These are phyloP conservation scores for Fraxinus sp. DNA, from an alignment of 305 asterid genomes.

Conservation along the genomic window DNA sequence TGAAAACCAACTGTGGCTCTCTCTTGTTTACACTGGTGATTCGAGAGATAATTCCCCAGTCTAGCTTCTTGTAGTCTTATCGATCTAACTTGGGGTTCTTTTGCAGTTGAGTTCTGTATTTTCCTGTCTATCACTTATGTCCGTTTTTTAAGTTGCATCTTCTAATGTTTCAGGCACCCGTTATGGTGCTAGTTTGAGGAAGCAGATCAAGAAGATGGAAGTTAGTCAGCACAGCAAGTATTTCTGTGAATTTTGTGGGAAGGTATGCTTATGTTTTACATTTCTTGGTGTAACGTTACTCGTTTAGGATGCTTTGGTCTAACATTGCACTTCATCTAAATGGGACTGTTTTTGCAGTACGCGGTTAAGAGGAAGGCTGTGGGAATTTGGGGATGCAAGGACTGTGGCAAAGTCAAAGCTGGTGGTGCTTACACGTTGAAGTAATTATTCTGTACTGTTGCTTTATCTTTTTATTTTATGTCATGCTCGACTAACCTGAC, in stretches of 20 bases:
- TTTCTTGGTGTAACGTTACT: background rate
- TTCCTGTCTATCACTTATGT: background rate
- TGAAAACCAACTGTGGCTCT: background rate
- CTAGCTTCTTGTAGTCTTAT: background rate
- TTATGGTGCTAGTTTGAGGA: slow-evolving; percentile 85
- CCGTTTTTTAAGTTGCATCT: background rate
- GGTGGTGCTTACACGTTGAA: slow-evolving; percentile 88
- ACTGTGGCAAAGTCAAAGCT: slow-evolving; percentile 85
- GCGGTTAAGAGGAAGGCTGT: slow-evolving; percentile 88
- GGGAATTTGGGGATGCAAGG: slow-evolving; percentile 91
- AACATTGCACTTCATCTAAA: background rate
- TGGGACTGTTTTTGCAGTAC: slow-evolving; percentile 35
- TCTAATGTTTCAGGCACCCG: slow-evolving; percentile 55
- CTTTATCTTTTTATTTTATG: background rate
- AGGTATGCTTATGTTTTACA: slow-evolving; percentile 40
- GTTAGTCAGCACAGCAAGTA: slow-evolving; percentile 87
- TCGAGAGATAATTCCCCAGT: background rate
- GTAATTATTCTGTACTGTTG: slow-evolving; percentile 35
- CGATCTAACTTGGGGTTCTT: background rate
- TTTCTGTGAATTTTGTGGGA: slow-evolving; percentile 83
- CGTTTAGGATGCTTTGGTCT: background rate
- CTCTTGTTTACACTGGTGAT: background rate
- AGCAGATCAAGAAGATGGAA: slow-evolving; percentile 91
- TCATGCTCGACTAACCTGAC: slow-evolving; percentile 3
- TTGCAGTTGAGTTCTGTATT: background rate